These are phyloP conservation scores for Phytophthora fragariaefolia DNA, from an alignment of 352 stramenopile genomes.

Conservation along the genomic window DNA sequence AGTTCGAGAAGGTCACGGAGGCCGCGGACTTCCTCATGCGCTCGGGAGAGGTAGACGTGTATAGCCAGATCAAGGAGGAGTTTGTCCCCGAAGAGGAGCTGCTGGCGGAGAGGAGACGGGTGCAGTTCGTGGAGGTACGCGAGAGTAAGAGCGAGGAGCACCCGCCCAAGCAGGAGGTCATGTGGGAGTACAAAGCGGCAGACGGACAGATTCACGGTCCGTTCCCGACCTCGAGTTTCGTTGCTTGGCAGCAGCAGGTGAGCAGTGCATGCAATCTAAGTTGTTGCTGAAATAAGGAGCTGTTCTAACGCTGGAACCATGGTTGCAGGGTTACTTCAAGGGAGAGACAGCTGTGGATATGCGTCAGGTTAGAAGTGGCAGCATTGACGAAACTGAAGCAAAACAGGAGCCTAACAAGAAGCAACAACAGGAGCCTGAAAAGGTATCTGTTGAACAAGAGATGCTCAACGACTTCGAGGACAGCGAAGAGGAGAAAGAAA, in stretches of 20 bases:
- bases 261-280: neutral
- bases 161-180: slow-evolving; percentile 44
- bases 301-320: no score
- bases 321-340: slow-evolving; percentile 75
- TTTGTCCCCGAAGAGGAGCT: slow-evolving; percentile 73
- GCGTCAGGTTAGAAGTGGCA: slow-evolving; percentile 42
- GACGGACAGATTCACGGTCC: slow-evolving; percentile 81
- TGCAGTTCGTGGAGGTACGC: slow-evolving; percentile 36
- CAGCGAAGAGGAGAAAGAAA: slow-evolving; percentile 66
- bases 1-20: slow-evolving; percentile 85
- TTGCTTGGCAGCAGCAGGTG: slow-evolving; percentile 83
- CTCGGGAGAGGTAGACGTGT: slow-evolving; percentile 79
- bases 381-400: neutral
- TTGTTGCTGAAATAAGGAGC: no score
- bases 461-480: slow-evolving; percentile 89
- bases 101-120: slow-evolving; percentile 49
- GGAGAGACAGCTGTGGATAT: slow-evolving; percentile 80
- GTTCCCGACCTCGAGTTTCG: slow-evolving; percentile 72
- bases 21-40: slow-evolving; percentile 84
- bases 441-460: slow-evolving; percentile 77
- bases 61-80: slow-evolving; percentile 84
- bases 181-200: slow-evolving; percentile 83
- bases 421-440: slow-evolving; percentile 32
- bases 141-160: slow-evolving; percentile 64
- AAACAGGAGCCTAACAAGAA: slow-evolving; percentile 28